Base-by-base conservation (phyloP, 495 filamentous ascomycete species). In the Opeltia flavorubescens region DNA sequence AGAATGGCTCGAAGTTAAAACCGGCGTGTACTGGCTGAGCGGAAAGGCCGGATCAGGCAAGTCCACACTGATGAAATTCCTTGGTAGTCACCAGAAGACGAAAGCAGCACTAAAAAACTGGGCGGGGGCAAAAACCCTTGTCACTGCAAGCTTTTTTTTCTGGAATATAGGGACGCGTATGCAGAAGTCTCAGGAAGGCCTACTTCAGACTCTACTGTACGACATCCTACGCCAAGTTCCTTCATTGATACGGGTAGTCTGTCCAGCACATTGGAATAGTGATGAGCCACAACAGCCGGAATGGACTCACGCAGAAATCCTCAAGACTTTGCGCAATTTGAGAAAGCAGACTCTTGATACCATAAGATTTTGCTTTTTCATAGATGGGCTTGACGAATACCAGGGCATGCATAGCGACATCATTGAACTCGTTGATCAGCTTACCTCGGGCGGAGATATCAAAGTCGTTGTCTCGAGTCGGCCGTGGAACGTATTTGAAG, bases 391-490 rank as follows among this genome's bases (percentile, higher is more conserved):
- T 1, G 70, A 72, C 41, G 70, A 74, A 43, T 71, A 43, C 23
- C 50, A 44, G 0, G 48, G 38, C 1, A 46, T 63, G 15, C 48
- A 59, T 46, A 20, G 9, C 9, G 51, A 60, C n/a, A 43, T 63
- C 11, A 23, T 63, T 7, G 24, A 54, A 1, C 13, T 59, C 0
- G 26, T 63, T 9, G 18, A 55, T 21, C 9, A 26, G 9, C 36
- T 57, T 39, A 34, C 47, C 8, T 27, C 17, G 4, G 47, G 38
- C 8, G 13, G 35, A 0, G 53, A 67, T 44, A 47, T 74, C 50
- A 76, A 75, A 40, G 15, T 66, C 2, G 75, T 72, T 43, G 48
- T 71, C 3, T 68, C 72, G 6, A 75, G 72, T 44, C 60, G 71
- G 1, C 68, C 70, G 0, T 74, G 65, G 66, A 62, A 63, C 24